phyloP scores from a whole-genome alignment of 1,284 basidiomycete genomes.

The Athelia psychrophila region DNA sequence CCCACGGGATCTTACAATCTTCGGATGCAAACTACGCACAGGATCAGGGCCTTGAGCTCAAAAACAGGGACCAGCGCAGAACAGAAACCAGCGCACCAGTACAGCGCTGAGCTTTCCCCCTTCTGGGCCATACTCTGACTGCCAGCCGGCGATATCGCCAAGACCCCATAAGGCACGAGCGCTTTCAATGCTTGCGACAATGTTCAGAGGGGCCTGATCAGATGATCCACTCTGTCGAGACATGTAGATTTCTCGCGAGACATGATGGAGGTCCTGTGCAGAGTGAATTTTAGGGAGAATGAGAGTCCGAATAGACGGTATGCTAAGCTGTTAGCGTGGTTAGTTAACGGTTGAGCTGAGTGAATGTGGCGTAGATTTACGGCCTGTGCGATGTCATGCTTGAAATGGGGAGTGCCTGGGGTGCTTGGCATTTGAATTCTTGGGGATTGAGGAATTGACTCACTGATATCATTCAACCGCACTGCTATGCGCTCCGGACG shows the following conservation, averaged over 20 bases:
- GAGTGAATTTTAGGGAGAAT: constrained; percentile 82
- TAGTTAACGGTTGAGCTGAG: background rate
- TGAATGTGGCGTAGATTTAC: constrained; percentile 37
- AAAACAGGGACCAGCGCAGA: constrained; percentile 6
- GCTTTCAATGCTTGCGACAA: constrained; percentile 82
- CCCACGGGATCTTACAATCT: constrained; percentile 79
- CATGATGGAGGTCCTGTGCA: constrained; percentile 57
- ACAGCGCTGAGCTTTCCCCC: constrained; percentile 56
- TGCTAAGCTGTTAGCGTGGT: constrained; percentile 37
- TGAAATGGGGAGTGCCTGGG: constrained; percentile 34
- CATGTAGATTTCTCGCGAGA: constrained; percentile 47
- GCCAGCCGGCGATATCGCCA: constrained; percentile 65
- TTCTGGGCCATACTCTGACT: constrained; percentile 35
- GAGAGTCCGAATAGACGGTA: constrained; percentile 52
- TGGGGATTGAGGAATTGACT: constrained; percentile 40
- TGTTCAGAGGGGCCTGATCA: constrained; percentile 38
- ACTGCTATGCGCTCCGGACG: constrained; percentile 58
- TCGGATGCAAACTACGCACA: constrained; percentile 79
- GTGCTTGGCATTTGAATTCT: no score
- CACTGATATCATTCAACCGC: constrained; percentile 74
- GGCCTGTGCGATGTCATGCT: constrained; percentile 64
- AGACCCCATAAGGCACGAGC: constrained; percentile 64
- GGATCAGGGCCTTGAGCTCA: constrained; percentile 5
- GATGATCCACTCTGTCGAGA: constrained; percentile 21
- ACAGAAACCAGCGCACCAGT: constrained; percentile 33